Percentiles rank a stretch among this genome's conserved stretches.
Conservation (phyloP, 108 stramenopile genomes). For the Cyclostephanos invisitatus region DNA sequence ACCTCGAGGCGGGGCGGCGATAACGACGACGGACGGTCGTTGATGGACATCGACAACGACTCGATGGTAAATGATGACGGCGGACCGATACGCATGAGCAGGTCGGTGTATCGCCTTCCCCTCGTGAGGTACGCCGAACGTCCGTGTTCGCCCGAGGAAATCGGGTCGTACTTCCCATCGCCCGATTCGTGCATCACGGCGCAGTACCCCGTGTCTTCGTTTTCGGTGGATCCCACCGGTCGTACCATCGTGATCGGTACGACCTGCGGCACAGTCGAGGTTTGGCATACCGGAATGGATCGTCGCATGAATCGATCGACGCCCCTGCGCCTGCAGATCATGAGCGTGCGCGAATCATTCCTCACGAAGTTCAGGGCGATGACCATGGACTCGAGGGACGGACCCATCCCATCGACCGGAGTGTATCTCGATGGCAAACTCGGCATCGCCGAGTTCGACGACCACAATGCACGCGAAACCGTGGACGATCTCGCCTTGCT, state of each 20-base stretch:
- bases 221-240: slow-evolving; percentile 51
- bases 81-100: slow-evolving; percentile 37
- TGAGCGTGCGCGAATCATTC: slow-evolving; percentile 38
- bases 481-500: slow-evolving; percentile 40
- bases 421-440: background rate
- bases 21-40: background rate
- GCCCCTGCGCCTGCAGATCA: slow-evolving; percentile 21
- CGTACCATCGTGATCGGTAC: slow-evolving; percentile 55
- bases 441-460: slow-evolving; percentile 2
- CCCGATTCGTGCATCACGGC: slow-evolving; percentile 39
- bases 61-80: slow-evolving; percentile 32
- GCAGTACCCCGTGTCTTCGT: slow-evolving; percentile 46
- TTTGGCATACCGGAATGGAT: slow-evolving; percentile 48
- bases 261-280: slow-evolving; percentile 47
- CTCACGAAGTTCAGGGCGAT: slow-evolving; percentile 29
- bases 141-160: slow-evolving; percentile 12
- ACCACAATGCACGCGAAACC: background rate
- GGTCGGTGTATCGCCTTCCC: slow-evolving; percentile 27
- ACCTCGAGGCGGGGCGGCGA: background rate
- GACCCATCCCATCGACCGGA: background rate
- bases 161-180: slow-evolving; percentile 41
- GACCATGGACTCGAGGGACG: slow-evolving; percentile 24
- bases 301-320: background rate
- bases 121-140: slow-evolving; percentile 23
- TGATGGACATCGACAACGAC: slow-evolving; percentile 35